Base-by-base conservation (phyloP, 371 early-diverging fungal genomes). In the Mortierella sp. region DNA sequence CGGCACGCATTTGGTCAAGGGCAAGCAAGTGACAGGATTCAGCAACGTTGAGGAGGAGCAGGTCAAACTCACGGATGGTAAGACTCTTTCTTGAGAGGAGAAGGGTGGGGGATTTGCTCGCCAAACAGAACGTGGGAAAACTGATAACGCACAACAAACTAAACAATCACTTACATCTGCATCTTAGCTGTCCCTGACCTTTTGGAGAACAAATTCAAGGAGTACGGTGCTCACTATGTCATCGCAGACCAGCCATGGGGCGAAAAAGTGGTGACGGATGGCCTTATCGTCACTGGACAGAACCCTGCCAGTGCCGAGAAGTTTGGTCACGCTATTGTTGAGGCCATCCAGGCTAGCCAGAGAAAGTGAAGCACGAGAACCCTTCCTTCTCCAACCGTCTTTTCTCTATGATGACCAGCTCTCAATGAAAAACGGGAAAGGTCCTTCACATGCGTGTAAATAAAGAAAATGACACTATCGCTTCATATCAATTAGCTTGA, bases 211-310 rank as follows among this genome's bases (percentile, higher is more conserved):
- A 66, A 74, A 52, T 41, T 85, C 58, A 78, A 67, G 43, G 38
- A 70, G 52, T 58, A 67, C 30, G 82, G 81, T 3, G 83, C 74
- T n/a, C 45, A 64, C 26, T 82, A 72, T 62, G 61, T 58, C 58
- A 73, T 78, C 61, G 78, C 78, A n/a, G 81, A 72, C 21, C 55
- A 71, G 41, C 55, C 43, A 23, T 78, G 79, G 82, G 80, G 72
- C 16, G 63, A 19, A n/a, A 83, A 82, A 43, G 79, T 79, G 26
- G 82, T 80, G 31, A 67, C 71, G 4, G 83, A 83, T 30, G 73
- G 81, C 8, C 72, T 80, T 18, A 39, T 85, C 24, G 81, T 85
- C 24, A 82, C 82, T 24, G 85, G 81, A n/a, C 82, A 81, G 70
- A 79, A 78, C 54, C 80, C 81, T 13, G 69, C 80, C 49, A 67